Evolutionary conservation across 2,329 filamentous ascomycete genomes (phyloP).

Genomic region (Mycosphaerella sp.): DNA sequence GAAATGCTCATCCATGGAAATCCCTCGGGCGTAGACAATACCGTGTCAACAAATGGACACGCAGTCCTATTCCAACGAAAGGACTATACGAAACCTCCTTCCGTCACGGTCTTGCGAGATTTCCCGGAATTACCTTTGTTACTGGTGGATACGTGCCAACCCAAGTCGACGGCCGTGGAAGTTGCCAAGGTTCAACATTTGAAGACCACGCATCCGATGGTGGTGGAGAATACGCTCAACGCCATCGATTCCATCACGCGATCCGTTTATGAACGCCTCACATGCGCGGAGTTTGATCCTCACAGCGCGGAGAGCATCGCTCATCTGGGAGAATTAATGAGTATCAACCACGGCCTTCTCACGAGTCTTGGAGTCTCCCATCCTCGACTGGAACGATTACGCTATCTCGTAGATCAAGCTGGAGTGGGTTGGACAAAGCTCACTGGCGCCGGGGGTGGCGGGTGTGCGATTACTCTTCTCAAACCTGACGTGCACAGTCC

Average conservation of each 20-base stretch:
- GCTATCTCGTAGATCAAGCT: slow-evolving; percentile 82
- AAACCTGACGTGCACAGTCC: slow-evolving; percentile 49
- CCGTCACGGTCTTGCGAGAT: slow-evolving; percentile 68
- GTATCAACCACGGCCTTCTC: slow-evolving; percentile 87
- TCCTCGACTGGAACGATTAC: slow-evolving; percentile 81
- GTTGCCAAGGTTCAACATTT: slow-evolving; percentile 78
- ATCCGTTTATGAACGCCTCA: slow-evolving; percentile 51
- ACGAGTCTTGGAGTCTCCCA: slow-evolving; percentile 92
- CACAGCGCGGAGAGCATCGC: slow-evolving; percentile 58
- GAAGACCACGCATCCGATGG: slow-evolving; percentile 62
- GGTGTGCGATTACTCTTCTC: slow-evolving; percentile 88
- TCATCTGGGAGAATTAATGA: slow-evolving; percentile 78
- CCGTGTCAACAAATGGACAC: slow-evolving; percentile 86
- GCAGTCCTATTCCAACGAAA: slow-evolving; percentile 82
- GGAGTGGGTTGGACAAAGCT: slow-evolving; percentile 96
- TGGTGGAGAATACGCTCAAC: slow-evolving; percentile 75
- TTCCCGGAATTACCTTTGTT: slow-evolving; percentile 91
- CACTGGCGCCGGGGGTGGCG: slow-evolving; percentile 90
- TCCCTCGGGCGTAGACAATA: slow-evolving; percentile 95
- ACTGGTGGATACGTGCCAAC: slow-evolving; percentile 79
- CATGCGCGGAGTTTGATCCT: slow-evolving; percentile 59
- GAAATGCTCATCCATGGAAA: slow-evolving; percentile 98
- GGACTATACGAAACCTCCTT: slow-evolving; percentile 65
- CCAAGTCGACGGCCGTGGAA: slow-evolving; percentile 77
- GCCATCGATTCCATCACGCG: slow-evolving; percentile 71